Evolutionary conservation across 2,329 filamentous ascomycete species (phyloP).

Genomic region (Colletotrichum tamarilloi): DNA sequence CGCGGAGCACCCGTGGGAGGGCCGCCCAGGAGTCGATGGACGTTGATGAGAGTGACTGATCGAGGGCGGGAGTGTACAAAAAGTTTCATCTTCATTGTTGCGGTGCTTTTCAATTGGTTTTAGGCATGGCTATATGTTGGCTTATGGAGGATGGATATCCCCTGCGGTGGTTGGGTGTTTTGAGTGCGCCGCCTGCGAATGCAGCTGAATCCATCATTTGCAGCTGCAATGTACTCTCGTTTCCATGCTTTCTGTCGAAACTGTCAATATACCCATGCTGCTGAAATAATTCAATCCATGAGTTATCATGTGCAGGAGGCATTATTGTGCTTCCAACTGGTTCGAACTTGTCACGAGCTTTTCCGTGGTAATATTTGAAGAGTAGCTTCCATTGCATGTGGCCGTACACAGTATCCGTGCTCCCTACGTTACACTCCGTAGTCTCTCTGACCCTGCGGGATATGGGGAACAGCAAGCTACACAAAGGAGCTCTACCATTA

Average conservation of each 20-base stretch:
- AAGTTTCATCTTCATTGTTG: not conserved
- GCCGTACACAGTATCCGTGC: no score
- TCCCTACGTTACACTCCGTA: no score
- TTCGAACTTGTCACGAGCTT: not conserved
- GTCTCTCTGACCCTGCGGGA: no score
- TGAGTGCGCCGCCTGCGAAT: not conserved
- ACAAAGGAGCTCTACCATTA: no score
- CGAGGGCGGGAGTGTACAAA: not conserved
- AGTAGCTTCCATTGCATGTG: not conserved
- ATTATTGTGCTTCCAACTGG: not conserved
- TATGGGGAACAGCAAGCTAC: no score
- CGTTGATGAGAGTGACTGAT: conserved; percentile 43
- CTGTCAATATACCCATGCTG: not conserved
- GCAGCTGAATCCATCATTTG: not conserved
- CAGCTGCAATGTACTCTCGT: not conserved
- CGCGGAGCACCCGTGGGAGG: conserved; percentile 38
- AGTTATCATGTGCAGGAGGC: not conserved
- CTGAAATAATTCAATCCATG: not conserved
- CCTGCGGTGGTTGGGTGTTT: conserved; percentile 7
- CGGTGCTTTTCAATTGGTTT: not conserved
- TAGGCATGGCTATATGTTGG: conserved; percentile 18
- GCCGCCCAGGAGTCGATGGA: conserved; percentile 47
- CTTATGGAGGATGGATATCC: conserved; percentile 14
- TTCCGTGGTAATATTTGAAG: not conserved
- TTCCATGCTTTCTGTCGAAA: not conserved